Percentiles rank a stretch among this genome's conserved stretches.
phyloP scores from a whole-genome alignment of 495 filamentous ascomycete species.

The Pseudoneurospora amorphoporcata region DNA sequence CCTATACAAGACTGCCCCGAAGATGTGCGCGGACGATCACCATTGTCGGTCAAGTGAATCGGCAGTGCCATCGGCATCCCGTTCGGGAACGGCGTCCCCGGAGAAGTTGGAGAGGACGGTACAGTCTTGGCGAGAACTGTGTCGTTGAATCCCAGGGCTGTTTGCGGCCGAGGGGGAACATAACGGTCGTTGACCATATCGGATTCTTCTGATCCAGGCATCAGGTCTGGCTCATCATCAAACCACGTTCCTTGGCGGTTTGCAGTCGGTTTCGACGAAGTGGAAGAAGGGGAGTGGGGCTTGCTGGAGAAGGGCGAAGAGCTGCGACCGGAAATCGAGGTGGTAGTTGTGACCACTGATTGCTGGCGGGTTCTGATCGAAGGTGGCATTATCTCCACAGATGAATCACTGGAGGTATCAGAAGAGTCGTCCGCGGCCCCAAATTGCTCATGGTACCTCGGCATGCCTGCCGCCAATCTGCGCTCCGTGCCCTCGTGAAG shows the following conservation, averaged over 20 bases:
- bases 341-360: conserved; percentile 26
- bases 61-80: not conserved
- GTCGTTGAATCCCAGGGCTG: not conserved
- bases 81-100: not conserved
- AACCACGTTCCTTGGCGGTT: conserved; percentile 23
- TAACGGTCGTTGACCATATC: not conserved
- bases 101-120: not conserved
- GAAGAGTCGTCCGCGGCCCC: not conserved
- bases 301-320: conserved; percentile 18
- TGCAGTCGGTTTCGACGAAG: conserved; percentile 4
- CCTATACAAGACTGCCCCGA: conserved; percentile 2
- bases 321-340: conserved; percentile 23
- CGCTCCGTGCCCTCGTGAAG: not conserved
- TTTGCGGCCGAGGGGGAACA: not conserved
- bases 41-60: not conserved
- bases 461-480: not conserved
- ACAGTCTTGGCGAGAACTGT: not conserved
- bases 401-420: conserved; percentile 20
- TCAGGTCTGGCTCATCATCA: conserved; percentile 20
- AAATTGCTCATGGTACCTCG: not conserved
- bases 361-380: conserved; percentile 21
- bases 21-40: conserved; percentile 10
- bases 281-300: conserved; percentile 7
- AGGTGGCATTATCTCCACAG: conserved; percentile 14
- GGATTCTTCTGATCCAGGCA: not conserved